A percentile compares a stretch with the other conserved stretches of the same genome.
Conservation (phyloP, 805 yeast genomes). For the Yarrowia osloensis region DNA sequence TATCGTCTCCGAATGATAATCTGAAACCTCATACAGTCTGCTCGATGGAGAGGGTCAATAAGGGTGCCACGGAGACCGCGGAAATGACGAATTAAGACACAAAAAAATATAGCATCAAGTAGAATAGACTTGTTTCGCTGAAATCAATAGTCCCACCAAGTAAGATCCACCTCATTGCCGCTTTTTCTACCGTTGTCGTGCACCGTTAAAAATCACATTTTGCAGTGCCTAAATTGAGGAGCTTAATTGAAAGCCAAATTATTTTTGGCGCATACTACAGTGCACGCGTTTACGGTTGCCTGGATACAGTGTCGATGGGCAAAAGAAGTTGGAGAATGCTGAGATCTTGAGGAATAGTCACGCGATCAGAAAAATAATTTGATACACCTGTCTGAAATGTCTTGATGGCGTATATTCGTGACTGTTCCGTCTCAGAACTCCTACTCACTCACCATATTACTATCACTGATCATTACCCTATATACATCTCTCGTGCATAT, state of each 20-base stretch:
- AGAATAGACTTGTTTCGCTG: too few species aligned
- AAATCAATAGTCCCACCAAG: too few species aligned
- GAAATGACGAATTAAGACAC: not conserved
- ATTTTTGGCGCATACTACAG: not conserved
- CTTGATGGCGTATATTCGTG: too few species aligned
- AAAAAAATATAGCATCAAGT: too few species aligned
- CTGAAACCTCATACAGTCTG: not conserved
- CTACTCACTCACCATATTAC: not conserved
- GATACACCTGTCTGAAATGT: too few species aligned
- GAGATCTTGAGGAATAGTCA: too few species aligned
- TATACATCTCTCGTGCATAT: constrained; percentile 6
- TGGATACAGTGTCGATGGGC: constrained; percentile 18
- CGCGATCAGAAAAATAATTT: too few species aligned
- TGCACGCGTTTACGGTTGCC: not conserved
- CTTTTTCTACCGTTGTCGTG: not conserved
- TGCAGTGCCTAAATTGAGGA: constrained; percentile 11
- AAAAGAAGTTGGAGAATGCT: too few species aligned
- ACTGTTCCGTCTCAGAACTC: too few species aligned
- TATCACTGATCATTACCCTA: not conserved
- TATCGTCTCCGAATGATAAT: not conserved
- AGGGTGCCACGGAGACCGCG: not conserved
- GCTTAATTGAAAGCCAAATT: not conserved
- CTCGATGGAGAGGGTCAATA: not conserved
- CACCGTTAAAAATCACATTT: not conserved
- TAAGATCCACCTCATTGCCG: not conserved